phyloP scores from a whole-genome alignment of 495 filamentous ascomycete species.

The Neohortaea acidophila region DNA sequence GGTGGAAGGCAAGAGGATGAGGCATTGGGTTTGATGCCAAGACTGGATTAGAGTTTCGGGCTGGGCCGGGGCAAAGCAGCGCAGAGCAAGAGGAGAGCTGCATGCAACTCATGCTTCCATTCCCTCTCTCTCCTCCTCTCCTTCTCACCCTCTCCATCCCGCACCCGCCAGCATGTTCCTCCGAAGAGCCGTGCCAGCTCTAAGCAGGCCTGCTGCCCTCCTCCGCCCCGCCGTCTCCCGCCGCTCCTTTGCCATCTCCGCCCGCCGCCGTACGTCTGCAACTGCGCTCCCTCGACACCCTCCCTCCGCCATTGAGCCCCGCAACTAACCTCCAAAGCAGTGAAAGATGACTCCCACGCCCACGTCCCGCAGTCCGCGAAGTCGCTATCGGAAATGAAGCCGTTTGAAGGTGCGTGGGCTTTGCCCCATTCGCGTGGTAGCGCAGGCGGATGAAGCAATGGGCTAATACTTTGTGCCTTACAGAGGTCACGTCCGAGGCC shows the following conservation, averaged over 20 bases:
- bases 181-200: conserved; percentile 59
- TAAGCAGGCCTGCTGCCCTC: conserved; percentile 56
- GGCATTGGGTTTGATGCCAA: no score
- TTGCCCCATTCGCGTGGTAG: no score
- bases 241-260: conserved; percentile 43
- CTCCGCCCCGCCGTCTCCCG: conserved; percentile 38
- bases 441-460: not conserved
- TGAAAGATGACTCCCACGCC: conserved; percentile 14
- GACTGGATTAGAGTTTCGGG: no score
- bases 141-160: no score
- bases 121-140: no score
- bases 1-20: no score
- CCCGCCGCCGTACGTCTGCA: conserved; percentile 42
- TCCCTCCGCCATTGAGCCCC: conserved; percentile 8
- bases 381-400: conserved; percentile 19
- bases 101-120: no score
- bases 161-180: conserved; percentile 50
- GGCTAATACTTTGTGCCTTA: conserved; percentile 1
- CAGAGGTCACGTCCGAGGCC: conserved; percentile 65
- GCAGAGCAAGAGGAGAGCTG: no score
- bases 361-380: conserved; percentile 16
- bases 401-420: conserved; percentile 22
- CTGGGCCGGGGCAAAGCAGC: no score
- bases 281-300: not conserved
- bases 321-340: conserved; percentile 16